Conservation (phyloP, 2,329 filamentous ascomycete genomes). For the Raffaelea deltoideospora region DNA sequence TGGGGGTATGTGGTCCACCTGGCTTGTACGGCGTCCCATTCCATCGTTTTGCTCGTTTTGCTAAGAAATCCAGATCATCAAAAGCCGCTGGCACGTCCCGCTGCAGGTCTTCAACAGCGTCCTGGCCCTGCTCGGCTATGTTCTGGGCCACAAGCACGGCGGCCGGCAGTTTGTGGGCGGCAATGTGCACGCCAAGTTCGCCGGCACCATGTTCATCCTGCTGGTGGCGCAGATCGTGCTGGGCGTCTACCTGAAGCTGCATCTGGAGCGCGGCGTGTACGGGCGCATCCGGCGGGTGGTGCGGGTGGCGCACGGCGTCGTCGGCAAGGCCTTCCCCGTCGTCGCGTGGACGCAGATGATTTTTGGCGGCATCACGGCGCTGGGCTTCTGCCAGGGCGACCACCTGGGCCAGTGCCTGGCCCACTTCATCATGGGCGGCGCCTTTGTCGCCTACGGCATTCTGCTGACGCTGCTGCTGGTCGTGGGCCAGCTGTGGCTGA, state of each 20-base stretch:
- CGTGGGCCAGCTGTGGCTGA: conserved; percentile 78
- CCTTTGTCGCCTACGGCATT: conserved; percentile 89
- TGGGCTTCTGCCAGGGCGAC: conserved; percentile 86
- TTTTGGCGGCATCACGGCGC: conserved; percentile 81
- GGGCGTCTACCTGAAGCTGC: conserved; percentile 77
- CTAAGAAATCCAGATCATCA: conserved; percentile 49
- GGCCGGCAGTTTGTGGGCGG: conserved; percentile 64
- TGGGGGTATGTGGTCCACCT: conserved; percentile 50
- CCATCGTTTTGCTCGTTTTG: not conserved
- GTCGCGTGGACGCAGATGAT: conserved; percentile 87
- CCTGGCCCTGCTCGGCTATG: conserved; percentile 71
- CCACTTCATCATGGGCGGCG: conserved; percentile 97
- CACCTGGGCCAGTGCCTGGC: conserved; percentile 86
- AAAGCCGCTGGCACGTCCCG: conserved; percentile 88
- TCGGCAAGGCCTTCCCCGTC: conserved; percentile 79
- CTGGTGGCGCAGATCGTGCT: conserved; percentile 61
- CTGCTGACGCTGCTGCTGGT: conserved; percentile 73
- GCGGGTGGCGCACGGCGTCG: conserved; percentile 58
- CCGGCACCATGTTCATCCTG: conserved; percentile 65
- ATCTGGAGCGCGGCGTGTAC: conserved; percentile 67
- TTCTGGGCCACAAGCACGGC: conserved; percentile 79
- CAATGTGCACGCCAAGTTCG: conserved; percentile 73
- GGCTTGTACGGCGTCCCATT: not conserved
- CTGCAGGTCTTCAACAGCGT: conserved; percentile 61
- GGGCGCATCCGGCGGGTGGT: conserved; percentile 60